Conservation (phyloP, 2,329 filamentous ascomycete species). For the Sphaceloma murrayae region DNA sequence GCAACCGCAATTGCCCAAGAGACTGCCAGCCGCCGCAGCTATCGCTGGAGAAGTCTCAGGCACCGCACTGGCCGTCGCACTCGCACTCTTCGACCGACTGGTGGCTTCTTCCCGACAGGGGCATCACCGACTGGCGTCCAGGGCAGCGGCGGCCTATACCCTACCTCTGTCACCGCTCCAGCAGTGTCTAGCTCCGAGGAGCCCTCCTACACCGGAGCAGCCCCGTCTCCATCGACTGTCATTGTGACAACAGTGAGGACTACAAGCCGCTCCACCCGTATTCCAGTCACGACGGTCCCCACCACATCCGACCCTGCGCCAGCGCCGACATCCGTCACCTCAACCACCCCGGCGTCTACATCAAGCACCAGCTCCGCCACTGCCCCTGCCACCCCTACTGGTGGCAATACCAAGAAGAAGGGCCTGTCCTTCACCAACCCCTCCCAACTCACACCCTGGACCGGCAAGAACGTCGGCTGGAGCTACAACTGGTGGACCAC, state of each 20-base stretch:
- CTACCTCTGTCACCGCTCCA: constrained; percentile 24
- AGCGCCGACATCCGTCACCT: no score
- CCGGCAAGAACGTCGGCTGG: constrained; percentile 45
- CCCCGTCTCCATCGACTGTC: neutral
- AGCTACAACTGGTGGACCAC: constrained; percentile 57
- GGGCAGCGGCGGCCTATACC: neutral
- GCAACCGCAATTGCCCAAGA: constrained; percentile 12
- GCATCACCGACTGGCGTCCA: neutral
- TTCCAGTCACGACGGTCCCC: constrained; percentile 19
- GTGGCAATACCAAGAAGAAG: constrained; percentile 44
- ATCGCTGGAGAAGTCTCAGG: neutral
- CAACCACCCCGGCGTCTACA: no score
- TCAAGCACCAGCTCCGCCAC: no score
- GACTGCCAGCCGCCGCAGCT: neutral
- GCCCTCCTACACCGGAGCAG: neutral
- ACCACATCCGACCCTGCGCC: constrained; percentile 7
- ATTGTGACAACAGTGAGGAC: constrained; percentile 19
- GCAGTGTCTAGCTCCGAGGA: constrained; percentile 9
- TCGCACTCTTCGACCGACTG: constrained; percentile 1
- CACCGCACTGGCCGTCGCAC: neutral
- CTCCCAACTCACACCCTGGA: constrained; percentile 41
- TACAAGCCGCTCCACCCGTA: no score
- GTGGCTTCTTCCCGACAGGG: constrained; percentile 1
- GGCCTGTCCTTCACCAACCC: constrained; percentile 60
- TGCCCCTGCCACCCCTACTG: constrained; percentile 9